A percentile compares a stretch with the other conserved stretches of the same genome.
Evolutionary conservation across 305 asterid genomes (phyloP).

Genomic region (Plantago lanceolata): DNA sequence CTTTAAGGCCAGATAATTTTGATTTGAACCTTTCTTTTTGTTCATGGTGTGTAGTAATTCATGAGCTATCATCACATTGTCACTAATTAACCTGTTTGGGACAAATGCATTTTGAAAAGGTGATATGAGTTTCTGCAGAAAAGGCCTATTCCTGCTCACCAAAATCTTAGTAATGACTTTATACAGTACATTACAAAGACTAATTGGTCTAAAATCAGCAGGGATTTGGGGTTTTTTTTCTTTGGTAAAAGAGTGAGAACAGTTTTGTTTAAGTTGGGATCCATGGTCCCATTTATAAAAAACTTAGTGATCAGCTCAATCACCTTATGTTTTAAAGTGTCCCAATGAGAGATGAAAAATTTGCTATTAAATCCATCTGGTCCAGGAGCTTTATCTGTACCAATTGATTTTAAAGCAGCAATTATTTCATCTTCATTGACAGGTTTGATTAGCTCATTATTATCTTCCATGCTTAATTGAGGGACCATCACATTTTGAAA

Average conservation of each 20-base stretch:
- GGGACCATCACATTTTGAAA: too few relatives aligned
- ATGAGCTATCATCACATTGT: not conserved
- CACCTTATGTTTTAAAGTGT: not conserved
- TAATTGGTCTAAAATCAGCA: not conserved
- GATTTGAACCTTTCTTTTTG: not conserved
- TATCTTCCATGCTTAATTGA: too few relatives aligned
- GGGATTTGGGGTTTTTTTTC: not conserved
- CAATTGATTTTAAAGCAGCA: not conserved
- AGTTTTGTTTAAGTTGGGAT: not conserved
- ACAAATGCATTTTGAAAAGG: not conserved
- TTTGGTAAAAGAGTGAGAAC: not conserved
- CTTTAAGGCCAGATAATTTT: not conserved
- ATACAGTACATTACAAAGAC: not conserved
- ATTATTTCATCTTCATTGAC: not conserved
- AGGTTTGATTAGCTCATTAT: too few relatives aligned
- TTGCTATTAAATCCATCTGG: not conserved
- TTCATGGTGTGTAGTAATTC: not conserved
- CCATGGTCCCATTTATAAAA: not conserved
- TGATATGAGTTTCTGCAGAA: not conserved
- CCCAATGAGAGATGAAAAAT: not conserved
- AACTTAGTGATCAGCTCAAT: too few relatives aligned
- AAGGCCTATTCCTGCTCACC: not conserved
- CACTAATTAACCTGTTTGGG: not conserved
- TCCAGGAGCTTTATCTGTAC: not conserved
- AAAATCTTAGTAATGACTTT: not conserved